These are phyloP conservation scores for Aspergillus sp. DNA, from an alignment of 2,329 filamentous ascomycete genomes.

Conservation along the genomic window DNA sequence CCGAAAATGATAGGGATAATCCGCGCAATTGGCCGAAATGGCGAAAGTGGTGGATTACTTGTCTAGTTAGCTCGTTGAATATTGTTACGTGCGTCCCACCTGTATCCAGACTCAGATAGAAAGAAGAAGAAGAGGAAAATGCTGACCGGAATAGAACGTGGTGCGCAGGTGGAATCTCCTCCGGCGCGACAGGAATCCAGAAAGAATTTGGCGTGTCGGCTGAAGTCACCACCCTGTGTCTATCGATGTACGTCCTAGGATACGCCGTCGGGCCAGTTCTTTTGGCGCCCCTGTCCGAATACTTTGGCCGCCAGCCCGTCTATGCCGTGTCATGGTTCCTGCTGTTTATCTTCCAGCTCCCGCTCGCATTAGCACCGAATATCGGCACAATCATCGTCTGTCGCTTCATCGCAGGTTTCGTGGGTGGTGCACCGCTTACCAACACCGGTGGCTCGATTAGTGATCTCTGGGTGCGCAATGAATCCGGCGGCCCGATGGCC, in stretches of 20 bases:
- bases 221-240: constrained; percentile 25
- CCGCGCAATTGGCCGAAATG: constrained; percentile 35
- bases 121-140: neutral
- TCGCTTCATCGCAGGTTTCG: constrained; percentile 22
- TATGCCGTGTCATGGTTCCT: constrained; percentile 27
- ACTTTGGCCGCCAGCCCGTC: constrained; percentile 29
- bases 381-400: constrained; percentile 25
- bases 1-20: constrained; percentile 24
- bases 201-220: constrained; percentile 21
- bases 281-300: constrained; percentile 28
- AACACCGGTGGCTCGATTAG: constrained; percentile 26
- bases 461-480: constrained; percentile 27
- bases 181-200: constrained; percentile 19
- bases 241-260: constrained; percentile 26
- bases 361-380: constrained; percentile 20
- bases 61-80: constrained; percentile 32
- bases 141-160: constrained; percentile 12
- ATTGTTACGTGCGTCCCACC: constrained; percentile 19
- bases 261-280: constrained; percentile 23
- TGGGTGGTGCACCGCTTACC: constrained; percentile 27
- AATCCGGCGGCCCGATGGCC: constrained; percentile 27
- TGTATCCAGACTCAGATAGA: neutral
- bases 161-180: constrained; percentile 23
- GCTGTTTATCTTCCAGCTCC: constrained; percentile 25
- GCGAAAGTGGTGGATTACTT: constrained; percentile 38